phyloP scores from a whole-genome alignment of 164 flowering plant genomes.

The Dillenia turbinata region DNA sequence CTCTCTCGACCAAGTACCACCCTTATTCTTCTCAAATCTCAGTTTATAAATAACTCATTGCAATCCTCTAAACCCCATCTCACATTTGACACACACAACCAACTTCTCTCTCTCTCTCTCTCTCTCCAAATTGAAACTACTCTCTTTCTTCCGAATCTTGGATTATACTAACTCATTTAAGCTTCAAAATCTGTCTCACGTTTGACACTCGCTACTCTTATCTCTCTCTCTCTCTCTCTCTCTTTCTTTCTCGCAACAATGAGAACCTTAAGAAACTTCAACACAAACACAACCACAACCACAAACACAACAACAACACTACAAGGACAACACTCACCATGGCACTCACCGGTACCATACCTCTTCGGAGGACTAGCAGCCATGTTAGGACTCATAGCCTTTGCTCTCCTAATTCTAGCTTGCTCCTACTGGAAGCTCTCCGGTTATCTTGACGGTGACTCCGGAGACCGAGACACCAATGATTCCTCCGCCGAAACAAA shows the following conservation, averaged over 20 bases:
- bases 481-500: no score
- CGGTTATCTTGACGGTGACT: constrained; percentile 36
- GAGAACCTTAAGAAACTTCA: constrained; percentile 22
- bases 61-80: background rate
- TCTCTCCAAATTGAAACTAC: background rate
- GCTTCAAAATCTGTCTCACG: background rate
- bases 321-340: constrained; percentile 38
- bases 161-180: no score
- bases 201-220: constrained; percentile 2
- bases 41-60: no score
- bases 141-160: no score
- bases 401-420: constrained; percentile 70
- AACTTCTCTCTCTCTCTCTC: constrained; percentile 1
- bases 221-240: constrained; percentile 5
- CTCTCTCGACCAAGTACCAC: constrained; percentile 19
- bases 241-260: constrained; percentile 11
- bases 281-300: constrained; percentile 3
- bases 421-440: constrained; percentile 88
- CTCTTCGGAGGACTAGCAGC: constrained; percentile 87
- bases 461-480: constrained; percentile 23
- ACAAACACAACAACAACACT: background rate
- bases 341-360: constrained; percentile 93
- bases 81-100: constrained; percentile 7
- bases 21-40: no score
- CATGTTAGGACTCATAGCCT: constrained; percentile 81